Evolutionary conservation across 805 yeast species (phyloP), one percentile per base, ranked within the genome.

Genomic region (Ogataea pignaliae): DNA sequence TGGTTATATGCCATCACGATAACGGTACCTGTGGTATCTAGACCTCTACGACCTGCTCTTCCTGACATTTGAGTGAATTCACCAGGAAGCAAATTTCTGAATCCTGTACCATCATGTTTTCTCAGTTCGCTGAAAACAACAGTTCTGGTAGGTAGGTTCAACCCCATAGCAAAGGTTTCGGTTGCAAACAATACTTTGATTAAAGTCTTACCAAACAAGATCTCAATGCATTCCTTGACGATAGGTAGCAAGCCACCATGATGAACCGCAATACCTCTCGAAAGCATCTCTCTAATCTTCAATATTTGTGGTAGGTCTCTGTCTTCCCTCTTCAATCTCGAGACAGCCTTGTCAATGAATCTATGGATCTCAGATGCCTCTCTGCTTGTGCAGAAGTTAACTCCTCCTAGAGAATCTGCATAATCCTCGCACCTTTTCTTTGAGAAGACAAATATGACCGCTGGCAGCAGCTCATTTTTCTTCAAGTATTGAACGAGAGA

Each of bases 51-150:
- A 56, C 99, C 99, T 17, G 99, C 99, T 68, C 99, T 83, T 53
- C 99, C 99, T 37, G 97, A 90, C 99, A 93, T 93, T 66, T 91
- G 99, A 0, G 98, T 93, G 61, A 91, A 93, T 63, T 93, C 99
- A 43, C 99, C 99, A 0, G 99, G 97, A 10, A 84, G 73, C 47
- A 93, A 71, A 57, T 84, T 78, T 64, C 99, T 76, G 65, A 88
- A 81, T 0, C 78, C 77, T 29, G 81, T 75, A 37, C 98, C 98
- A 60, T 93, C 99, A 62, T 91, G 96, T 59, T 93, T 93, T 52
- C 91, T 71, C 40, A 85, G 69, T 38, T 85, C 88, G 49, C 88
- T 78, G 63, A 93, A 93, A 1, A 91, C 90, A 31, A 93, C 99
- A 0, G 99, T 93, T 68, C 96, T 81, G 0, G 99, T 91, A 11